Conservation (phyloP, 169 alveolate species). For the Plasmodium vinckei region DNA sequence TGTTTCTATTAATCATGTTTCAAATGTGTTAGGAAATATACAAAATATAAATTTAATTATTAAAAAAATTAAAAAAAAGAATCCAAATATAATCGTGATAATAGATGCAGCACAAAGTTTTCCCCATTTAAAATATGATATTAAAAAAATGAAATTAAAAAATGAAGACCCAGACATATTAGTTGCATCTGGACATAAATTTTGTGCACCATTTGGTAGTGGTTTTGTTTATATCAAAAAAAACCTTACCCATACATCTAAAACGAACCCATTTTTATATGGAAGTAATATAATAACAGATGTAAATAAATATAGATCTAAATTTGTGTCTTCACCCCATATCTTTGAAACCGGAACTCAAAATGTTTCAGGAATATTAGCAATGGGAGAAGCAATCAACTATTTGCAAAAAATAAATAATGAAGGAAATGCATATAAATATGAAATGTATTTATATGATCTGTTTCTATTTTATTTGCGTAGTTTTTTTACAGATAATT, state of each 20-base stretch:
- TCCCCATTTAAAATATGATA: slow-evolving; percentile 69
- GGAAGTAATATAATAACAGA: slow-evolving; percentile 67
- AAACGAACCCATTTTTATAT: slow-evolving; percentile 46
- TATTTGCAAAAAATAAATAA: slow-evolving; percentile 21
- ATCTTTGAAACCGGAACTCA: slow-evolving; percentile 67
- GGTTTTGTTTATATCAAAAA: slow-evolving; percentile 81
- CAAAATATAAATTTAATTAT: slow-evolving; percentile 73
- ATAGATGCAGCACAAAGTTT: slow-evolving; percentile 85
- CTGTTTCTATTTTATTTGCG: slow-evolving; percentile 18
- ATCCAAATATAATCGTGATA: slow-evolving; percentile 69
- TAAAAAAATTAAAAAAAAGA: slow-evolving; percentile 69
- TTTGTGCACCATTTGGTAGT: slow-evolving; percentile 84
- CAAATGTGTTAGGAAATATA: slow-evolving; percentile 81
- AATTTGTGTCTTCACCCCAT: slow-evolving; percentile 35
- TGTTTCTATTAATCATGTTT: slow-evolving; percentile 80
- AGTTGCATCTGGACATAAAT: slow-evolving; percentile 84
- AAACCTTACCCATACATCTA: slow-evolving; percentile 19
- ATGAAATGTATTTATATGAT: slow-evolving; percentile 70
- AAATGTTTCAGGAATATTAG: slow-evolving; percentile 36
- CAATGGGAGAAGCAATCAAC: slow-evolving; percentile 50
- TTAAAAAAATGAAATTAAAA: slow-evolving; percentile 67
- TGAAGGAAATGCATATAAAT: neutral
- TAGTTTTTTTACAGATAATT: neutral
- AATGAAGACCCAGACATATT: slow-evolving; percentile 78
- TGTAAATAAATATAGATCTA: slow-evolving; percentile 48